A percentile compares a stretch with the other conserved stretches of the same genome.
Conservation (phyloP, 129 eudicot species). For the Escallonia rubra region DNA sequence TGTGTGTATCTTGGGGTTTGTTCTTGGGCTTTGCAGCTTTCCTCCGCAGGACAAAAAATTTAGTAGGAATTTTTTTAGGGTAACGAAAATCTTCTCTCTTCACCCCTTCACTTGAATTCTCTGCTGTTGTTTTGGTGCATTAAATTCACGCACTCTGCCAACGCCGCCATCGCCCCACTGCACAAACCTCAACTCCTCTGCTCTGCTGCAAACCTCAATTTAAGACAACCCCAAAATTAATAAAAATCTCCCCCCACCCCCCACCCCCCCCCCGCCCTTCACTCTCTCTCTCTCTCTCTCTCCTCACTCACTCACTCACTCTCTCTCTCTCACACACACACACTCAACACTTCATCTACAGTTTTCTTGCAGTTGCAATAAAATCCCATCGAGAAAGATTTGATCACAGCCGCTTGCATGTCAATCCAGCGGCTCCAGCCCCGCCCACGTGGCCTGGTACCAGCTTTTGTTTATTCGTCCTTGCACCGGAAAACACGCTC, state of each 20-base stretch:
- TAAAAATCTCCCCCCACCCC: background rate
- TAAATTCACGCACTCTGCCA: constrained; percentile 64
- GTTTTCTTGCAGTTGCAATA: constrained; percentile 57
- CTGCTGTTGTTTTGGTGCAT: constrained; percentile 32
- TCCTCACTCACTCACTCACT: background rate
- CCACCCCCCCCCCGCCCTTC: no score
- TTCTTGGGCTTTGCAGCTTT: constrained; percentile 13
- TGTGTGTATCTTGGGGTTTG: background rate
- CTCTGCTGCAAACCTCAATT: constrained; percentile 27
- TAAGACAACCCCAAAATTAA: constrained; percentile 24
- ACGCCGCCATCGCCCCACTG: constrained; percentile 80
- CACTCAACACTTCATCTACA: constrained; percentile 45
- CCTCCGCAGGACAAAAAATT: background rate
- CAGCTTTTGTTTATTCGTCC: constrained; percentile 63
- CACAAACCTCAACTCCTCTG: background rate
- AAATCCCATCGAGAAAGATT: constrained; percentile 10
- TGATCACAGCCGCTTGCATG: constrained; percentile 50
- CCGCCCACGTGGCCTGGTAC: constrained; percentile 45
- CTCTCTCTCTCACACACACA: constrained; percentile 25
- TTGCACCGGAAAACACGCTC: constrained; percentile 83
- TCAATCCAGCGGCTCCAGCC: constrained; percentile 27
- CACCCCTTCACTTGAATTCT: constrained; percentile 16
- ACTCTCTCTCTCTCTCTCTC: constrained; percentile 5
- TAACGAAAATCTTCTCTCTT: background rate
- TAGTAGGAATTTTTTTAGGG: constrained; percentile 1